Evolutionary conservation across 169 alveolate species (phyloP).

Genomic region (Plasmodium yoelii): DNA sequence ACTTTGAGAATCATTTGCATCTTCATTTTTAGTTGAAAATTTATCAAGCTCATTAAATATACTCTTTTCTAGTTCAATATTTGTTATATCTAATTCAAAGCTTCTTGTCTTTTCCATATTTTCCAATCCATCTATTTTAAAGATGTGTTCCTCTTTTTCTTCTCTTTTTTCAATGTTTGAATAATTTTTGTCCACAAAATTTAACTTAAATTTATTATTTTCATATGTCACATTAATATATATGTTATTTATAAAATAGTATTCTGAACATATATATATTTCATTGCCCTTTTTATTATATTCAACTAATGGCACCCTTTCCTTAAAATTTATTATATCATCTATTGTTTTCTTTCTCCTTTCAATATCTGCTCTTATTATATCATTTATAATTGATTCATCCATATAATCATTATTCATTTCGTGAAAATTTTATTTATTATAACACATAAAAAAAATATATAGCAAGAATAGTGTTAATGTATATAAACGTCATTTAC

Average conservation of each 20-base stretch:
- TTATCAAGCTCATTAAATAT: neutral
- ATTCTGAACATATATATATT: constrained; percentile 41
- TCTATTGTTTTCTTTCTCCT: constrained; percentile 22
- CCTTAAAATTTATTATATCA: constrained; percentile 46
- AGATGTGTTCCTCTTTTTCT: neutral
- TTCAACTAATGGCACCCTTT: constrained; percentile 54
- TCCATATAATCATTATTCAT: constrained; percentile 38
- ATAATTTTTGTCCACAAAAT: constrained; percentile 19
- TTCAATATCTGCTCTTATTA: constrained; percentile 56
- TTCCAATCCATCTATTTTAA: neutral
- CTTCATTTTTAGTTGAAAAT: neutral
- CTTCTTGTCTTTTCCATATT: neutral
- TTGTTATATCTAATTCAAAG: constrained; percentile 16
- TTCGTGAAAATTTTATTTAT: neutral
- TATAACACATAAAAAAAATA: constrained; percentile 3
- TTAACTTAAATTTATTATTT: constrained; percentile 28
- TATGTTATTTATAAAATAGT: constrained; percentile 54
- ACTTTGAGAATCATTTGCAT: neutral
- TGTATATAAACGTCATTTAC: too few species aligned
- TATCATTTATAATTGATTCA: constrained; percentile 17
- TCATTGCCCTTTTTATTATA: constrained; percentile 45
- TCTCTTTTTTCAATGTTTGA: neutral
- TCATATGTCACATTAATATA: constrained; percentile 40
- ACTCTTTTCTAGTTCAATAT: neutral
- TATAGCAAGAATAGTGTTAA: too few species aligned